These are phyloP conservation scores for Russula earlei DNA, from an alignment of 768 basidiomycete genomes.

Conservation along the genomic window DNA sequence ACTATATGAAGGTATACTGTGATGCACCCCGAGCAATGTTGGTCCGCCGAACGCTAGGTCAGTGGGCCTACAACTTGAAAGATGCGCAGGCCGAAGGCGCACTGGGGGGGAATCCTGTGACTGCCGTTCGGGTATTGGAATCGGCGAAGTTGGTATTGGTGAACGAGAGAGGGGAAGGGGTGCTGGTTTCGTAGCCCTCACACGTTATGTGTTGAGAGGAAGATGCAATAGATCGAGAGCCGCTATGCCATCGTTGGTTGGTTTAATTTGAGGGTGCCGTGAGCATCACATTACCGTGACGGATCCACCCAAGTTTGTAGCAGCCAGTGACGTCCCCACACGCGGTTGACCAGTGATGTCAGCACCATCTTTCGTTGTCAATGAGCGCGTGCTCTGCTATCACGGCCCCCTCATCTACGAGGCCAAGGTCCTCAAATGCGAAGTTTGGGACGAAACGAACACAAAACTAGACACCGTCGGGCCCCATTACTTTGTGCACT, in stretches of 20 bases:
- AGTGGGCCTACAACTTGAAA: conserved; percentile 1
- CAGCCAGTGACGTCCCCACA: no score
- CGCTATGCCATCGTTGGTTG: no score
- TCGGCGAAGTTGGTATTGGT: conserved; percentile 6
- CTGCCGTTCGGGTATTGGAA: conserved; percentile 1
- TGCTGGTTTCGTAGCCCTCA: background rate
- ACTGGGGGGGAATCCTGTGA: background rate
- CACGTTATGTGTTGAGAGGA: no score
- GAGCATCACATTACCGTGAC: no score
- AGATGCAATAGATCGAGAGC: no score
- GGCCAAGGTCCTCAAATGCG: conserved; percentile 74
- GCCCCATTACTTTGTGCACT: conserved; percentile 90
- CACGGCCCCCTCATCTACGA: conserved; percentile 95
- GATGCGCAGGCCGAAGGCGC: background rate
- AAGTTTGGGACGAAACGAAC: conserved; percentile 54
- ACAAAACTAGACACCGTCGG: conserved; percentile 54
- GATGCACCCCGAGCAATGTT: conserved; percentile 9
- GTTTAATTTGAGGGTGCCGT: no score
- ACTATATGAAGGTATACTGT: conserved; percentile 15
- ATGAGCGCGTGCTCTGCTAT: conserved; percentile 83
- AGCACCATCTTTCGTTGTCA: conserved; percentile 1
- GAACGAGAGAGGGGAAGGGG: conserved; percentile 12
- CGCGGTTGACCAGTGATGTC: conserved; percentile 10
- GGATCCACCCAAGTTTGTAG: no score
- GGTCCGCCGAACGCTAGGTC: background rate